Evolutionary conservation across 2,329 filamentous ascomycete genomes (phyloP), one percentile per base, ranked within the genome.

Genomic region (Calonectria fujianensis): DNA sequence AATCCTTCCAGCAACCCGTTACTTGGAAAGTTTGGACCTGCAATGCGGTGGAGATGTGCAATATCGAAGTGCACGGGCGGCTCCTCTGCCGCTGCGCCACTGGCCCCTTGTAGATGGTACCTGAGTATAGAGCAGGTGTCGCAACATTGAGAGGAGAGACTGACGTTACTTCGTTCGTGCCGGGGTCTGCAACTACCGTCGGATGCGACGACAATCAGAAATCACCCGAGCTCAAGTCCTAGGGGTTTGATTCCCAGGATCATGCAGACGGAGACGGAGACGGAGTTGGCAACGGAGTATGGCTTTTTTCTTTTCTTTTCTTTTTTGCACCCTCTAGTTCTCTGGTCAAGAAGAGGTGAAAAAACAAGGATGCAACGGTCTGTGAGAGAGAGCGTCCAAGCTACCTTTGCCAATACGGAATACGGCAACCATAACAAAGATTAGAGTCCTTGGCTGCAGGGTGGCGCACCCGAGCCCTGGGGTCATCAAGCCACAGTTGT

Each of bases 81-180:
- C 54, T 73, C 54, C 65, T 68, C 48, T 73, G 65, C 48, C 41
- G 64, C 48, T 54, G 51, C 50, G 61, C 39, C 61, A 65, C 61
- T 13, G 57, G 18, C n/a, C 52, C 52, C 52, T 35, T 35, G 52
- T 57, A 35, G 29, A 48, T 57, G 52, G 52, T 57, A 20, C 20
- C 52, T 57, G 52, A 20, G 31, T 20, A 35, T 57, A 57, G 52
- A 41, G 41, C 16, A 65, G 16, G 14, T 35, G 27, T 39, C 29
- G 32, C 45, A n/a, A 35, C n/a, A 29, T n/a, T 31, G 29, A 66
- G 45, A 27, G 13, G 27, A 45, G 24, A 29, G 51, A 54, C 57
- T 69, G 67, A 69, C 52, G 54, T 69, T 69, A 45, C 66, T 52
- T 61, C 52, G 52, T 50, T 37, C 65, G 37, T 59, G 35, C 51